Evolutionary conservation across 192 early-diverging fungal species (phyloP).

Genomic region (Fimicolochytrium jonesii): DNA sequence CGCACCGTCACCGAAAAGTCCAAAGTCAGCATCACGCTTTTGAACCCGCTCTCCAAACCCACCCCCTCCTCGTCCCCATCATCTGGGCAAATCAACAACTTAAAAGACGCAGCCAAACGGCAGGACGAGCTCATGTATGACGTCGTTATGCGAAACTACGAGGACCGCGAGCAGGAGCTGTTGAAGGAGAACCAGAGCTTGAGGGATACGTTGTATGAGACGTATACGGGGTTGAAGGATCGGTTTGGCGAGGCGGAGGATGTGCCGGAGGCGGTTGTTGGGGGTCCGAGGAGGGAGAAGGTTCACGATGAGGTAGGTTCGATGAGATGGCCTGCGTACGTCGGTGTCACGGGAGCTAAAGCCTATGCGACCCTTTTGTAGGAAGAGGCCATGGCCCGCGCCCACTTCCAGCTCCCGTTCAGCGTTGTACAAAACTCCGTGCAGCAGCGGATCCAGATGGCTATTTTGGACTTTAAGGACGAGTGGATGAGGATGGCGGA

Average conservation of each 20-base stretch:
- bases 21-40: constrained; percentile 19
- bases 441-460: constrained; percentile 5
- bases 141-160: constrained; percentile 33
- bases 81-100: neutral
- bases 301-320: too few relatives aligned
- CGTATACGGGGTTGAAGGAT: constrained; percentile 25
- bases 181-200: constrained; percentile 37
- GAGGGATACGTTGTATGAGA: constrained; percentile 26
- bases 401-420: constrained; percentile 29
- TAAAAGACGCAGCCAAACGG: neutral
- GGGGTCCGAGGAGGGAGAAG: too few relatives aligned
- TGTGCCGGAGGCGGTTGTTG: neutral
- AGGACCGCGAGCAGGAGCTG: constrained; percentile 43
- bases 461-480: constrained; percentile 14
- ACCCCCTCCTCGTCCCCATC: neutral
- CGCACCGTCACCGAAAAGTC: constrained; percentile 12
- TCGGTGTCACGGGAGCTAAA: neutral
- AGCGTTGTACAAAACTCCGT: constrained; percentile 19
- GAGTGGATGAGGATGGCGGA: constrained; percentile 19
- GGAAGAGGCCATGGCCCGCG: neutral
- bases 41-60: constrained; percentile 29
- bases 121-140: constrained; percentile 30
- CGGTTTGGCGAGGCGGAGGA: constrained; percentile 10
- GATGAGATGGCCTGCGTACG: neutral
- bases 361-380: neutral